Evolutionary conservation across 192 early-diverging fungal genomes (phyloP).

Genomic region (Backusella liffmaniae): DNA sequence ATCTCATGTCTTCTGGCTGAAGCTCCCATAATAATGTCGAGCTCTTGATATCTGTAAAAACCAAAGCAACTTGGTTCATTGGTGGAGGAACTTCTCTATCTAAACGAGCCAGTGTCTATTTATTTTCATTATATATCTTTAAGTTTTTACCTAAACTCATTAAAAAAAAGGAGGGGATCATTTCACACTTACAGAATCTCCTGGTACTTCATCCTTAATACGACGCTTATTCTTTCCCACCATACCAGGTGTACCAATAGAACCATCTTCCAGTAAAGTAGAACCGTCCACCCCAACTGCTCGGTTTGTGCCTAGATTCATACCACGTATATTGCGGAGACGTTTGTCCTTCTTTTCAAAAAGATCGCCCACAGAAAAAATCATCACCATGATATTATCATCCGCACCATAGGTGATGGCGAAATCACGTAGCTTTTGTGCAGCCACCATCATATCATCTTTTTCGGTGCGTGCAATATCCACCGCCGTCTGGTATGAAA

Average conservation of each 20-base stretch:
- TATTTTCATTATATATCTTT: background rate
- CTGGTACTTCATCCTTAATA: constrained; percentile 40
- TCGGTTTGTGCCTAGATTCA: constrained; percentile 39
- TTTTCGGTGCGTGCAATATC: constrained; percentile 83
- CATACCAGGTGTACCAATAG: background rate
- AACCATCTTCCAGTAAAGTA: constrained; percentile 17
- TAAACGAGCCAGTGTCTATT: constrained; percentile 57
- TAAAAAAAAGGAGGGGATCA: background rate
- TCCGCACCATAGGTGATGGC: constrained; percentile 79
- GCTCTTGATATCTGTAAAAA: constrained; percentile 94
- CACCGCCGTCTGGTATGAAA: constrained; percentile 79
- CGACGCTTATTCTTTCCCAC: constrained; percentile 38
- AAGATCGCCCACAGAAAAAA: constrained; percentile 80
- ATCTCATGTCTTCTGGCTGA: constrained; percentile 76
- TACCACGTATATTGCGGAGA: constrained; percentile 36
- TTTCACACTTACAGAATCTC: constrained; percentile 41
- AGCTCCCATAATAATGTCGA: constrained; percentile 93
- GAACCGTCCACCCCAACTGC: constrained; percentile 9
- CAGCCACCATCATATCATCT: constrained; percentile 69
- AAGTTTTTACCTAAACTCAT: background rate
- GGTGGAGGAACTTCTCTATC: constrained; percentile 84
- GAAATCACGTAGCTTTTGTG: constrained; percentile 82
- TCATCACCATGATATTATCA: constrained; percentile 83
- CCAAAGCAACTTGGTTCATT: constrained; percentile 76
- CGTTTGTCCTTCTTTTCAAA: constrained; percentile 45